Percentiles rank a stretch among this genome's conserved stretches.
Conservation (phyloP, 495 filamentous ascomycete genomes). For the Penicillium steckii region DNA sequence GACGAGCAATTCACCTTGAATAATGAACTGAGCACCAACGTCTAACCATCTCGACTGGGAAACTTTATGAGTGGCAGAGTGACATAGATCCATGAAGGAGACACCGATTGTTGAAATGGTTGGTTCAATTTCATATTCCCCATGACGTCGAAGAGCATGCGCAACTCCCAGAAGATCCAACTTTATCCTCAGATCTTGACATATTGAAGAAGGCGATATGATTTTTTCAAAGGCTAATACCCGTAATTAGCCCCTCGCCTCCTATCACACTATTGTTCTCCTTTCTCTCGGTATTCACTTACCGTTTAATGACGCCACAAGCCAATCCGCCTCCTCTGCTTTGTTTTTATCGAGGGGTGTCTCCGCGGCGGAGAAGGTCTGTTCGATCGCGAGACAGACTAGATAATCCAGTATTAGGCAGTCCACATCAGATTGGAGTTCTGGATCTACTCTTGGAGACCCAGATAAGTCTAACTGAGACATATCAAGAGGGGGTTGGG, state of each 20-base stretch:
- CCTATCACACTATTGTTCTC: too few relatives aligned
- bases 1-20: slow-evolving; percentile 42
- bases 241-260: too few relatives aligned
- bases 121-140: background rate
- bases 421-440: slow-evolving; percentile 43
- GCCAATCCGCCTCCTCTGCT: slow-evolving; percentile 21
- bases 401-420: slow-evolving; percentile 56
- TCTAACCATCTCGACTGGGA: slow-evolving; percentile 38
- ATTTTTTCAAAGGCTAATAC: too few relatives aligned
- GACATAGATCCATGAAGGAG: slow-evolving; percentile 49
- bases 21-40: slow-evolving; percentile 46
- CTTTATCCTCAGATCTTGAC: slow-evolving; percentile 32
- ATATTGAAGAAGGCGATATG: background rate
- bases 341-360: background rate
- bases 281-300: slow-evolving; percentile 3
- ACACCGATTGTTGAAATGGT: slow-evolving; percentile 32
- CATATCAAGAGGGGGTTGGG: too few relatives aligned
- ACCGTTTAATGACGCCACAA: slow-evolving; percentile 22
- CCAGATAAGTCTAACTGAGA: too few relatives aligned
- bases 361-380: slow-evolving; percentile 19
- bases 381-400: slow-evolving; percentile 39
- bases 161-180: slow-evolving; percentile 23
- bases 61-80: slow-evolving; percentile 23
- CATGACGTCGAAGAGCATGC: slow-evolving; percentile 9
- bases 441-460: slow-evolving; percentile 13